phyloP scores from a whole-genome alignment of 1,284 basidiomycete genomes.

The Agroathelia rolfsii region DNA sequence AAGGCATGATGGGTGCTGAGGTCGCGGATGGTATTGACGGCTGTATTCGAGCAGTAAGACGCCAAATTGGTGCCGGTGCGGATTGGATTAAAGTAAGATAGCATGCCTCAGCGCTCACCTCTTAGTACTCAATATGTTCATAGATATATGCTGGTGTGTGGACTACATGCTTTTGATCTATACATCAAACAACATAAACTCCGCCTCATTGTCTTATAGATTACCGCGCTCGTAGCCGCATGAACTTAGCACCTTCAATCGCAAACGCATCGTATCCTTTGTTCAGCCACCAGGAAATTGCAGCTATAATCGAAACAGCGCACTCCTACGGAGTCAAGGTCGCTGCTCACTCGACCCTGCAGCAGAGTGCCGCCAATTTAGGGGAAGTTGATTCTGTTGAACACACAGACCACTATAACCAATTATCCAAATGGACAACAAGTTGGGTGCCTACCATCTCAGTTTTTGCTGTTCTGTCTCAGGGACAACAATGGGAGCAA shows the following conservation, averaged over 20 bases:
- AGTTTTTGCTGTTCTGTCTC: slow-evolving; percentile 30
- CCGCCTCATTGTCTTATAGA: slow-evolving; percentile 24
- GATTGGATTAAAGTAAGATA: slow-evolving; percentile 50
- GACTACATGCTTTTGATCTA: no score
- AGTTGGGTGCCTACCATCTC: slow-evolving; percentile 55
- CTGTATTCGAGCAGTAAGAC: slow-evolving; percentile 46
- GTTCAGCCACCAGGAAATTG: slow-evolving; percentile 39
- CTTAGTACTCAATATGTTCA: background rate
- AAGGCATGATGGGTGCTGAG: slow-evolving; percentile 48
- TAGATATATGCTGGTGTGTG: slow-evolving; percentile 43
- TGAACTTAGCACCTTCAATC: slow-evolving; percentile 29
- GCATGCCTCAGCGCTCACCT: slow-evolving; percentile 3
- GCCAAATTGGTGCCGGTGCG: slow-evolving; percentile 58
- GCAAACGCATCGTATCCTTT: slow-evolving; percentile 26
- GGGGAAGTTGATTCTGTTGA: slow-evolving; percentile 13
- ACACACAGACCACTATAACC: slow-evolving; percentile 12
- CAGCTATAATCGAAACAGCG: slow-evolving; percentile 40
- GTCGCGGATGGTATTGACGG: slow-evolving; percentile 48
- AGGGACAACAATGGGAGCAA: slow-evolving; percentile 27
- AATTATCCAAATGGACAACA: slow-evolving; percentile 21
- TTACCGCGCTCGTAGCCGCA: slow-evolving; percentile 38
- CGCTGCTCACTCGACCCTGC: slow-evolving; percentile 43
- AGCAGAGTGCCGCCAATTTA: slow-evolving; percentile 27
- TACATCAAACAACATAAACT: no score
- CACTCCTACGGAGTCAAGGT: slow-evolving; percentile 47